A percentile compares a stretch with the other conserved stretches of the same genome.
Evolutionary conservation across 768 basidiomycete species (phyloP).

Genomic region (Cytidiella melzeri): DNA sequence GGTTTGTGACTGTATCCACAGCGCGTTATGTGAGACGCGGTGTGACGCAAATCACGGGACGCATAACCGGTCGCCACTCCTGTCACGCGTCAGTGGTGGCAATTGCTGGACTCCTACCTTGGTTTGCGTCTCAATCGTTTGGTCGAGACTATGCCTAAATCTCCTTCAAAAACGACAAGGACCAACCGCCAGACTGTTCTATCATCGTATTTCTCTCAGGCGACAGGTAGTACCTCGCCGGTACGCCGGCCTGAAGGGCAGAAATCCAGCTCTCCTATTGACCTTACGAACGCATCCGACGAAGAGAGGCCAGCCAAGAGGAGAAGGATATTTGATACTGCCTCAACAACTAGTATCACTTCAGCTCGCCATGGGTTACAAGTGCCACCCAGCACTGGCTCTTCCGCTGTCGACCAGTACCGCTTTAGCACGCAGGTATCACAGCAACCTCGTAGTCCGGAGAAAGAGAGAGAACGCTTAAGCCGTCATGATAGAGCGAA

Average conservation of each 20-base stretch:
- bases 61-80: no score
- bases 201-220: neutral
- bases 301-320: neutral
- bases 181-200: neutral
- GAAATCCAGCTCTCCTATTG: neutral
- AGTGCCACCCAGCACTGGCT: neutral
- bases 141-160: no score
- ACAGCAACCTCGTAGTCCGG: conserved; percentile 12
- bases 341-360: no score
- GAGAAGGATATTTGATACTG: neutral
- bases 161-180: no score
- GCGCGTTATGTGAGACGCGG: no score
- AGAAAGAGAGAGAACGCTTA: conserved; percentile 11
- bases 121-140: no score
- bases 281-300: neutral
- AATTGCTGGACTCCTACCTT: no score
- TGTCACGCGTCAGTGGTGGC: no score
- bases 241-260: neutral
- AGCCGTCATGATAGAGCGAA: conserved; percentile 38
- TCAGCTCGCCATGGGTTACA: no score
- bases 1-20: no score
- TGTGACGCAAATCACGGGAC: no score
- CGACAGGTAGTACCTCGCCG: neutral
- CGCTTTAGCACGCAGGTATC: neutral
- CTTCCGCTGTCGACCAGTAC: neutral